Conservation (phyloP, 2,329 filamentous ascomycete species). For the Malbranchea zuffiana region DNA sequence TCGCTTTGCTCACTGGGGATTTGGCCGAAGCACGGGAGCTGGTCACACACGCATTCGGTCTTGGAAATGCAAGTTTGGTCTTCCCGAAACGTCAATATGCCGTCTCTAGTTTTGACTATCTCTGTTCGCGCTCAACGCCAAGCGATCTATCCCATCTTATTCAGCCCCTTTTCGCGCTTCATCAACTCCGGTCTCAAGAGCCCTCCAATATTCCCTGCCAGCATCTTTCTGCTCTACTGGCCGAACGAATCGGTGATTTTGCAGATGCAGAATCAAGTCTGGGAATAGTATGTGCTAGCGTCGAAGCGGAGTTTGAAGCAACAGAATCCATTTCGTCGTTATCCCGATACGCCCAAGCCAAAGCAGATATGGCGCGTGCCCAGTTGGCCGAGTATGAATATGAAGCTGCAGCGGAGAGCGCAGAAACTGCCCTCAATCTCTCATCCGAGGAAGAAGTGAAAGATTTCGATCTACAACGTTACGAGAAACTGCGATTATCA, state of each 20-base stretch:
- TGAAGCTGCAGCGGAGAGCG: conserved; percentile 62
- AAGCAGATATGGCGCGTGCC: conserved; percentile 75
- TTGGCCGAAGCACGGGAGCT: conserved; percentile 66
- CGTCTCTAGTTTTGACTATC: conserved; percentile 68
- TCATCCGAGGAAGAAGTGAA: conserved; percentile 61
- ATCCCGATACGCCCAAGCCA: conserved; percentile 67
- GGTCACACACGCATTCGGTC: conserved; percentile 90
- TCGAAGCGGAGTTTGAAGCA: conserved; percentile 75
- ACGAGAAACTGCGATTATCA: conserved; percentile 64
- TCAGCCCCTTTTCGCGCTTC: conserved; percentile 77
- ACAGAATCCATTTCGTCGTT: conserved; percentile 67
- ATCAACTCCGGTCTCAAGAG: conserved; percentile 62
- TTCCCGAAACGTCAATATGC: conserved; percentile 70
- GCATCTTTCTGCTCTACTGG: conserved; percentile 69
- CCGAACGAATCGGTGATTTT: conserved; percentile 67
- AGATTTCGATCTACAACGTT: conserved; percentile 50
- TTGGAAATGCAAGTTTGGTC: conserved; percentile 65
- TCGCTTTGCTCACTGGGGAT: conserved; percentile 68
- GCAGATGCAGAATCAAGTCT: conserved; percentile 53
- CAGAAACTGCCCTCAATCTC: conserved; percentile 68
- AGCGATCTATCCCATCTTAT: conserved; percentile 48
- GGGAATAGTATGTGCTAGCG: conserved; percentile 52
- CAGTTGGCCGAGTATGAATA: conserved; percentile 60
- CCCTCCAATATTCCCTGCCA: conserved; percentile 60
- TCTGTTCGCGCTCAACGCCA: conserved; percentile 47